phyloP scores from a whole-genome alignment of 495 filamentous ascomycete species.

The Rostrohypoxylon terebratum region DNA sequence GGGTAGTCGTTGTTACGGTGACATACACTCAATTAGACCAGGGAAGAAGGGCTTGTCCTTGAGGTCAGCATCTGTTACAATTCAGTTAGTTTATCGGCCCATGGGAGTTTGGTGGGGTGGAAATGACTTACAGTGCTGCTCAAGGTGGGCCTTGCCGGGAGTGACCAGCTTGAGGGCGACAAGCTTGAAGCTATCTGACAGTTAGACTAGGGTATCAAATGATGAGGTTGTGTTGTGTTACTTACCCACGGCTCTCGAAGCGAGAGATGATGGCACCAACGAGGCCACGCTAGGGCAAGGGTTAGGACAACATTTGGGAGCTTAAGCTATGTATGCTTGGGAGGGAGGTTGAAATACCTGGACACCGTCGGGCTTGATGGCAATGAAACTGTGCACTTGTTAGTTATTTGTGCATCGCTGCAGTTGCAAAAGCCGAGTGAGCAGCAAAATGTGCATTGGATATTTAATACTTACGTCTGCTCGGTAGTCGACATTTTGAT shows the following conservation, averaged over 20 bases:
- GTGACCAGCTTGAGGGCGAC: conserved; percentile 93
- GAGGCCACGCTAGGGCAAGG: conserved; percentile 81
- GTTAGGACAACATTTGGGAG: conserved; percentile 33
- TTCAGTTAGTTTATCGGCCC: conserved; percentile 49
- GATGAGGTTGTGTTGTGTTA: conserved; percentile 17
- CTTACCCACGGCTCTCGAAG: conserved; percentile 93
- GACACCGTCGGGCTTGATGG: conserved; percentile 99
- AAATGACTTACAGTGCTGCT: conserved; percentile 81
- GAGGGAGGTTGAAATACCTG: conserved; percentile 72
- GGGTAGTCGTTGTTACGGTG: conserved; percentile 5
- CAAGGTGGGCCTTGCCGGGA: conserved; percentile 90
- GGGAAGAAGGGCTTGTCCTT: conserved; percentile 95
- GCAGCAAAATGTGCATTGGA: not conserved
- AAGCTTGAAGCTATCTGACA: conserved; percentile 85
- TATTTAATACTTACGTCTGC: conserved; percentile 81
- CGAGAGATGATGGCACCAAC: conserved; percentile 95
- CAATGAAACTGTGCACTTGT: conserved; percentile 85
- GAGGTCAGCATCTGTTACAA: conserved; percentile 78
- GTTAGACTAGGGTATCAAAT: conserved; percentile 15
- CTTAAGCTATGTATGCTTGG: not conserved
- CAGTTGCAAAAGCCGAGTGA: not conserved
- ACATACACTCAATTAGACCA: conserved; percentile 85
- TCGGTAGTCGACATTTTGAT: conserved; percentile 82
- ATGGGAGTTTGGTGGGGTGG: conserved; percentile 4
- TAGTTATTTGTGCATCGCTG: conserved; percentile 52